These are phyloP conservation scores for Malassezia restricta DNA, from an alignment of 1,284 basidiomycete species.

Conservation along the genomic window DNA sequence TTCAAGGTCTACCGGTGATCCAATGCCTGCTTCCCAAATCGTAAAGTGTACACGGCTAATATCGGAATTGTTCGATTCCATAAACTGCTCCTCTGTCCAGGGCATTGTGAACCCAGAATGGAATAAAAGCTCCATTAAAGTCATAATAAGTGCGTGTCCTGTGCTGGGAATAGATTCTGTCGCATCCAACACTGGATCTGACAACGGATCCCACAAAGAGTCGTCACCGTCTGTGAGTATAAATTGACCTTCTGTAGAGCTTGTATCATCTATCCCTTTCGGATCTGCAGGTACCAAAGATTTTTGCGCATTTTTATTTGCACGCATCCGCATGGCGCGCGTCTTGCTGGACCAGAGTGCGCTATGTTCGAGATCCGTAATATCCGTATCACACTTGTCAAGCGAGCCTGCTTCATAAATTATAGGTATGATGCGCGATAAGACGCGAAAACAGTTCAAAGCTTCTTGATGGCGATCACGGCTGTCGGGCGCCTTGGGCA, in stretches of 20 bases:
- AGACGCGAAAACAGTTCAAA: conserved; percentile 36
- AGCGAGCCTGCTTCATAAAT: conserved; percentile 12
- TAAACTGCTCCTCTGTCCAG: conserved; percentile 37
- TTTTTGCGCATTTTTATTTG: not conserved
- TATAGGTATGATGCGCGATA: conserved; percentile 33
- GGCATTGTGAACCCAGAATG: conserved; percentile 42
- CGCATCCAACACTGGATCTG: not conserved
- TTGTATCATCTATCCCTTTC: not conserved
- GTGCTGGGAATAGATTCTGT: not conserved
- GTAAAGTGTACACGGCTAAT: conserved; percentile 24
- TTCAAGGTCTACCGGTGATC: conserved; percentile 29
- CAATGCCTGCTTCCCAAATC: conserved; percentile 43
- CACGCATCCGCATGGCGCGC: not conserved
- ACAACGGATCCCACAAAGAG: not conserved
- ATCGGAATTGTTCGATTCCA: conserved; percentile 3
- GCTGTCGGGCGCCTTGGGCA: conserved; percentile 1
- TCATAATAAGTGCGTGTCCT: conserved; percentile 8
- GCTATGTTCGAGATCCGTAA: conserved; percentile 16
- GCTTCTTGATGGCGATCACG: conserved; percentile 32
- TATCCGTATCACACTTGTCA: not conserved
- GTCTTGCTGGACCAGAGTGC: conserved; percentile 16
- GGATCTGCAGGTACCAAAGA: not conserved
- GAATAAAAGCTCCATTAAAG: conserved; percentile 35
- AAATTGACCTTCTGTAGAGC: not conserved
- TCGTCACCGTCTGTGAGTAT: not conserved